Evolutionary conservation across 2,329 filamentous ascomycete species (phyloP), one percentile per base, ranked within the genome.

Genomic region (Claviceps pusilla): DNA sequence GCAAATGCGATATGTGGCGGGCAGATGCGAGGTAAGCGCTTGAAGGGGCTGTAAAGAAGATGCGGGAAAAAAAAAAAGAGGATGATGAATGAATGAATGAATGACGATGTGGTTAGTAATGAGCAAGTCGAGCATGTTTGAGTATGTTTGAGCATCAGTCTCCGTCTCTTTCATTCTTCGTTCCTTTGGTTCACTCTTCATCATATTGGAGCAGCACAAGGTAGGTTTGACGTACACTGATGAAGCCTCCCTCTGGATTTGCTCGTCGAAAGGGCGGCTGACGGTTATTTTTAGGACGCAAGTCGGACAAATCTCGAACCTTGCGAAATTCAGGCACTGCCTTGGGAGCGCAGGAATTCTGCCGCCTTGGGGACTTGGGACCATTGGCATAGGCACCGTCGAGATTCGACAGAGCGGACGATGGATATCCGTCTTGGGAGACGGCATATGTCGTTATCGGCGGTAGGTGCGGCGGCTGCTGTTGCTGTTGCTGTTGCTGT

Each of bases 1-100:
- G 75, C 93, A 98, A 68, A 98, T 97, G 63, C 93, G 86, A 73
- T 98, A 98, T 2, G 93, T 97, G 5, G 90, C 86, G 16, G 93
- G 91, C 24, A 98, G 76, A 64, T 97, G 90, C 45, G 87, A 86
- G 1, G 93, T 98, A 57, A 98, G 77, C 50, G 93, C 91, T 84
- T 97, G 91, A 51, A 98, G 78, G 50, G 93, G 93, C 89, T 95
- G 33, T 28, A 37, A n/a, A 50, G 48, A 37, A 28, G 19, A 31
- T 24, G 24, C 11, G 9, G 11, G 14, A n/a, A 33, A 3, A 33
- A 11, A 10, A 5, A 19, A n/a, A 2, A n/a, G 24, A 24, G 1
- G 24, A 24, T 24, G 24, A 24, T 24, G 24, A 24, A n/a, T n/a
- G n/a, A n/a, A n/a, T n/a, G 1, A 3, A 24, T 24, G 24, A 24